Evolutionary conservation across 1,139 yeast genomes (phyloP).

Genomic region (Geotrichum europaeum): DNA sequence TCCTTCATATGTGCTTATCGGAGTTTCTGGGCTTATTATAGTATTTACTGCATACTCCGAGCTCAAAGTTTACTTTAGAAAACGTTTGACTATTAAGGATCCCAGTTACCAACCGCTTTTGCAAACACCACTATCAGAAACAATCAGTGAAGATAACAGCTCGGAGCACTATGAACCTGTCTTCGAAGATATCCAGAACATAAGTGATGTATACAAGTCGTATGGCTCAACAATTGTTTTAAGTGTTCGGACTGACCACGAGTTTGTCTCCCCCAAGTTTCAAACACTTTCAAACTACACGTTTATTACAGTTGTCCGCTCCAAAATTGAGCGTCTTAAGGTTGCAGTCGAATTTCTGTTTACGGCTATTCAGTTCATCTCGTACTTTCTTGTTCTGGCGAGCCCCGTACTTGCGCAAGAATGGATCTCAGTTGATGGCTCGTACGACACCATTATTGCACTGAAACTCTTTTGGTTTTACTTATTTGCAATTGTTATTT

Average conservation of each 20-base stretch:
- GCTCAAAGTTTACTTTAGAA: constrained; percentile 8
- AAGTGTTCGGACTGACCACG: constrained; percentile 19
- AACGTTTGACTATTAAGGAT: constrained; percentile 15
- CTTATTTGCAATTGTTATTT: constrained; percentile 43
- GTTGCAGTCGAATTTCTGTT: constrained; percentile 26
- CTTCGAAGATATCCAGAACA: constrained; percentile 17
- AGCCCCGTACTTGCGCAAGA: constrained; percentile 37
- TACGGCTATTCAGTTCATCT: constrained; percentile 23
- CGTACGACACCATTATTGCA: constrained; percentile 38
- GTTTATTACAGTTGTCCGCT: constrained; percentile 28
- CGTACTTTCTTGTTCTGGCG: constrained; percentile 37
- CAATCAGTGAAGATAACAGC: not conserved
- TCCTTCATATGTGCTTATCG: constrained; percentile 22
- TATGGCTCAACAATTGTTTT: constrained; percentile 19
- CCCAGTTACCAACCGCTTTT: constrained; percentile 19
- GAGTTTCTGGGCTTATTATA: constrained; percentile 20
- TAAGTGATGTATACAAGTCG: constrained; percentile 2
- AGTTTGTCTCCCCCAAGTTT: constrained; percentile 1
- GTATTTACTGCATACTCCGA: constrained; percentile 21
- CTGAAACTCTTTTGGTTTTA: constrained; percentile 51
- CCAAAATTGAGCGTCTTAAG: constrained; percentile 26
- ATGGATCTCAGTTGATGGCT: constrained; percentile 32
- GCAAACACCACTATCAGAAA: too few species aligned
- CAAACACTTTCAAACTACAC: constrained; percentile 1
- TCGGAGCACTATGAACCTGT: not conserved